Evolutionary conservation across 345 rosid species (phyloP).

Genomic region (Camelina laxa): DNA sequence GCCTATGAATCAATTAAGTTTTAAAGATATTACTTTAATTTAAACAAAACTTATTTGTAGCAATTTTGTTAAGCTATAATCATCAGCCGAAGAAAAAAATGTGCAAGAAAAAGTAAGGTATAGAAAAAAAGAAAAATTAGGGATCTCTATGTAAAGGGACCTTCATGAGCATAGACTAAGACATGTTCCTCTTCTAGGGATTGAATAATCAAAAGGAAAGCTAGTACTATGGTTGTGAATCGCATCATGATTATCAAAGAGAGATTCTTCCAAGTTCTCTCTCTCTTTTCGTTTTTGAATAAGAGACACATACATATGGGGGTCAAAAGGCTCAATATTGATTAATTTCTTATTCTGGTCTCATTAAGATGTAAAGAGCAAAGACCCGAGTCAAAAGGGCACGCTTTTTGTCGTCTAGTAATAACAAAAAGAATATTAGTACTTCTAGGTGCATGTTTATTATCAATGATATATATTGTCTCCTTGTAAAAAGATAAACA

Average conservation of each 20-base stretch:
- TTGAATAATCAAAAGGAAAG: conserved; percentile 28
- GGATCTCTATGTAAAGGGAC: conserved; percentile 35
- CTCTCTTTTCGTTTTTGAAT: conserved; percentile 11
- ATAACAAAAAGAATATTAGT: conserved; percentile 32
- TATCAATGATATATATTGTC: conserved; percentile 12
- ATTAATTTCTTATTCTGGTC: background rate
- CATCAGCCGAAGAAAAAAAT: background rate
- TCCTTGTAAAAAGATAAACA: background rate
- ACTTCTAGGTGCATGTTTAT: conserved; percentile 37
- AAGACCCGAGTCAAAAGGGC: conserved; percentile 39
- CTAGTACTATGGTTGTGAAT: conserved; percentile 17
- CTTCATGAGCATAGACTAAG: conserved; percentile 35
- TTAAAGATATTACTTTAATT: background rate
- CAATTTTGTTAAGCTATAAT: conserved; percentile 10
- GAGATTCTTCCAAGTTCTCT: conserved; percentile 12
- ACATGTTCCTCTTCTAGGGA: conserved; percentile 32
- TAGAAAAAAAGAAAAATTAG: background rate
- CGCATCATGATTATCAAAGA: conserved; percentile 9
- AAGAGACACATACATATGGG: conserved; percentile 2
- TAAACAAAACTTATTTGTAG: background rate
- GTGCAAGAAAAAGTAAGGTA: background rate
- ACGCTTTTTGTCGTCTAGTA: conserved; percentile 35
- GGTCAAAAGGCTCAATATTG: background rate
- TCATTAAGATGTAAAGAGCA: conserved; percentile 12
- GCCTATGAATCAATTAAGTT: conserved; percentile 25